Evolutionary conservation across 768 basidiomycete species (phyloP).

Genomic region (Tulasnella sp.): DNA sequence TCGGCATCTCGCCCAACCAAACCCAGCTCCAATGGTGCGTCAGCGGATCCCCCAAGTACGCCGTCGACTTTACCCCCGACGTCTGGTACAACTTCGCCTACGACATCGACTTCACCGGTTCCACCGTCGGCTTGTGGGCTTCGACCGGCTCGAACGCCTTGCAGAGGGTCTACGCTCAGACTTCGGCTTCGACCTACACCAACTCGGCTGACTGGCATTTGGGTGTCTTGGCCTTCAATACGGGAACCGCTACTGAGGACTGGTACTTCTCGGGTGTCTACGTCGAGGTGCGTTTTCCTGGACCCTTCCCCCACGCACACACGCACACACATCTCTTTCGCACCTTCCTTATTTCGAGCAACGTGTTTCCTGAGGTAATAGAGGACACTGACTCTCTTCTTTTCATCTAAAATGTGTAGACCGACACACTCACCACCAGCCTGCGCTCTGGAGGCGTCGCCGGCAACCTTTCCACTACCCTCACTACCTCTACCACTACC

Average conservation of each 20-base stretch:
- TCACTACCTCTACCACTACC: neutral
- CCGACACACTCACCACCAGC: neutral
- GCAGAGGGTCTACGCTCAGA: slow-evolving; percentile 47
- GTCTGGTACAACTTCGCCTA: slow-evolving; percentile 66
- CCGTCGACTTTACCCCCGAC: slow-evolving; percentile 47
- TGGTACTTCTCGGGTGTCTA: slow-evolving; percentile 61
- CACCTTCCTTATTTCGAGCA: neutral
- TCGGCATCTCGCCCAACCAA: slow-evolving; percentile 49
- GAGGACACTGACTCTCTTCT: too few relatives aligned
- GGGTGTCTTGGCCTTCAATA: slow-evolving; percentile 51
- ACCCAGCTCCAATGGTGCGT: slow-evolving; percentile 55
- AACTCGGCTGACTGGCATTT: slow-evolving; percentile 40
- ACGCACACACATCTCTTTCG: too few relatives aligned
- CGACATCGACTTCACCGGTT: slow-evolving; percentile 56
- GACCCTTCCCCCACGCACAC: too few relatives aligned
- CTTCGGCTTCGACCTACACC: slow-evolving; percentile 50
- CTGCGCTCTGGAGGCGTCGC: too few relatives aligned
- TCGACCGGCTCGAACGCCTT: slow-evolving; percentile 49
- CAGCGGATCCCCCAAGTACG: slow-evolving; percentile 46
- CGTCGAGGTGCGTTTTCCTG: slow-evolving; percentile 34
- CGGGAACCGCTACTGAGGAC: slow-evolving; percentile 43
- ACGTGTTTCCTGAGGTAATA: too few relatives aligned
- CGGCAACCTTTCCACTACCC: neutral
- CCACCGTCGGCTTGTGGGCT: slow-evolving; percentile 56
- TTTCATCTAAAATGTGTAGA: neutral